A percentile compares a stretch with the other conserved stretches of the same genome.
phyloP scores from a whole-genome alignment of 202 grass and related monocot species.

The Elaeis oleifera region DNA sequence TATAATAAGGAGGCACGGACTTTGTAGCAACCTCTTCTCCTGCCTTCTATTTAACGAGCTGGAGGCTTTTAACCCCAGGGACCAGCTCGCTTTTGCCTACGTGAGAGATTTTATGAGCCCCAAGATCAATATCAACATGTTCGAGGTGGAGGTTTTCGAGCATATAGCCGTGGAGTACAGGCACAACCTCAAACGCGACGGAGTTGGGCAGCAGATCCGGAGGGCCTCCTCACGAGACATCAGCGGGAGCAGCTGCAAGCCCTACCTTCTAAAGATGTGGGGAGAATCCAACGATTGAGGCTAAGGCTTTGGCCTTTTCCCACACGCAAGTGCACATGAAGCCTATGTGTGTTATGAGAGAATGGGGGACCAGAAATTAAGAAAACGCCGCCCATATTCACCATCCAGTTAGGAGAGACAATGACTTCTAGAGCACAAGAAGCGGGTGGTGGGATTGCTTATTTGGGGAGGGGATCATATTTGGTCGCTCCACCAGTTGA shows the following conservation, averaged over 20 bases:
- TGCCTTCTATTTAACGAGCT: constrained; percentile 92
- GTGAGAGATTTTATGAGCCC: constrained; percentile 72
- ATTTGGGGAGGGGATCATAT: too few relatives aligned
- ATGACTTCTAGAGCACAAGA: too few relatives aligned
- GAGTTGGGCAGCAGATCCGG: constrained; percentile 1
- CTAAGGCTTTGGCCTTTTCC: background rate
- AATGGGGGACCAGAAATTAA: too few relatives aligned
- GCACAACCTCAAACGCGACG: constrained; percentile 55
- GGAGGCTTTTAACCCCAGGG: constrained; percentile 74
- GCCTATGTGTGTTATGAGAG: too few relatives aligned
- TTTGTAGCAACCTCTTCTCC: constrained; percentile 65
- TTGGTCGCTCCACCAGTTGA: too few relatives aligned
- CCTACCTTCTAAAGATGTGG: constrained; percentile 81
- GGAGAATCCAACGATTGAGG: constrained; percentile 34
- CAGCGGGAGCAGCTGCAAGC: constrained; percentile 43
- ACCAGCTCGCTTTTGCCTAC: constrained; percentile 82
- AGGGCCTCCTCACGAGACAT: constrained; percentile 50
- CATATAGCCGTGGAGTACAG: constrained; percentile 76
- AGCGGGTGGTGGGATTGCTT: too few relatives aligned
- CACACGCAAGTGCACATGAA: too few relatives aligned
- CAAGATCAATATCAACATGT: constrained; percentile 68
- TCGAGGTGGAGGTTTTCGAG: constrained; percentile 76
- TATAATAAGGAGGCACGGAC: constrained; percentile 67
- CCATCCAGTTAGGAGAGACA: too few relatives aligned
- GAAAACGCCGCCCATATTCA: too few relatives aligned